A percentile compares a stretch with the other conserved stretches of the same genome.
Conservation (phyloP, 192 early-diverging fungal species). For the Coemansia sp. region DNA sequence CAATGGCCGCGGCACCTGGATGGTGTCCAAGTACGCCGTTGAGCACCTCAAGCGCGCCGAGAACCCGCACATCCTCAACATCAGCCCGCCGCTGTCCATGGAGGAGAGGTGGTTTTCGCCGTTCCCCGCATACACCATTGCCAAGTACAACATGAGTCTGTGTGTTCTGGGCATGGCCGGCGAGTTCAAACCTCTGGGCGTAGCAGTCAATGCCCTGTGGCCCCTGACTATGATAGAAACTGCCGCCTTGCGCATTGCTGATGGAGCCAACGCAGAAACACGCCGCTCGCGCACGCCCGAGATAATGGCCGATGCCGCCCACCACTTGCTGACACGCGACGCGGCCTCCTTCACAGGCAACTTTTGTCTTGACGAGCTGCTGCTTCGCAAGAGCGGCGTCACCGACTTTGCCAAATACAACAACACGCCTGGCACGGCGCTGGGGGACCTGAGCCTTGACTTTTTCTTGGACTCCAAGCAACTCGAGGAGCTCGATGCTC, state of each 20-base stretch:
- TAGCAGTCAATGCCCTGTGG: slow-evolving; percentile 77
- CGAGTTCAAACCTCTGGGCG: slow-evolving; percentile 60
- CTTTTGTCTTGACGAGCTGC: slow-evolving; percentile 75
- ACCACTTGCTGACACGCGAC: slow-evolving; percentile 59
- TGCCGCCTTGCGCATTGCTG: slow-evolving; percentile 54
- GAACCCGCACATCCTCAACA: slow-evolving; percentile 71
- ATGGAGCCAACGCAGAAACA: background rate
- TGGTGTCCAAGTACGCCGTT: slow-evolving; percentile 65
- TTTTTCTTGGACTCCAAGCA: slow-evolving; percentile 57
- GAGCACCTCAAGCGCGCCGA: slow-evolving; percentile 62
- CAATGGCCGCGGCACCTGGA: slow-evolving; percentile 76
- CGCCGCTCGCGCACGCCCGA: slow-evolving; percentile 46
- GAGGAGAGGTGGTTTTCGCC: slow-evolving; percentile 64
- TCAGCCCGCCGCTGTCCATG: slow-evolving; percentile 69
- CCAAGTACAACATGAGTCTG: slow-evolving; percentile 76
- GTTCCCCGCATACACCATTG: slow-evolving; percentile 64
- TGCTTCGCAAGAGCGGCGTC: slow-evolving; percentile 67
- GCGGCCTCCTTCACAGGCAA: slow-evolving; percentile 57
- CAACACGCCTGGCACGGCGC: slow-evolving; percentile 51
- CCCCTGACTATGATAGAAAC: slow-evolving; percentile 74
- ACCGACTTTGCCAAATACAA: slow-evolving; percentile 69
- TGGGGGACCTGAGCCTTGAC: slow-evolving; percentile 59
- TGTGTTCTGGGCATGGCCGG: slow-evolving; percentile 66
- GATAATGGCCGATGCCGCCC: slow-evolving; percentile 80
- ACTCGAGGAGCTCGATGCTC: slow-evolving; percentile 35